These are phyloP conservation scores for Aegilops tauschii DNA, from an alignment of 176 grass and related monocot genomes.

Conservation along the genomic window DNA sequence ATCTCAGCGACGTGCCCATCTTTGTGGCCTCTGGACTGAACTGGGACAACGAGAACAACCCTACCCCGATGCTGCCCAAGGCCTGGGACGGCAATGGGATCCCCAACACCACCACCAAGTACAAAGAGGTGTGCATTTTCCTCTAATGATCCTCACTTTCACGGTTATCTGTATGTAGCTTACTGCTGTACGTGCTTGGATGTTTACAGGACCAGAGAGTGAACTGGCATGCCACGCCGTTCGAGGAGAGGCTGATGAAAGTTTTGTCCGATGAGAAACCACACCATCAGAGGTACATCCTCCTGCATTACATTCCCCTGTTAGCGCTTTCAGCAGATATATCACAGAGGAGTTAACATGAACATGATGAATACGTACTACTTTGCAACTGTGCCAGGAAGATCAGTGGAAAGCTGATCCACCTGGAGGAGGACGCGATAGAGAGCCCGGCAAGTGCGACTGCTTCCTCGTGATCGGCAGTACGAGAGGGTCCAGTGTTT, in stretches of 20 bases:
- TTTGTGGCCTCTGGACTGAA: constrained; percentile 39
- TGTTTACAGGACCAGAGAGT: constrained; percentile 65
- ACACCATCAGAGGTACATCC: constrained; percentile 57
- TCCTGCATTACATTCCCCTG: neutral
- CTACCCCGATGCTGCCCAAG: constrained; percentile 38
- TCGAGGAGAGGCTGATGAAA: constrained; percentile 85
- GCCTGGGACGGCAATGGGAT: constrained; percentile 73
- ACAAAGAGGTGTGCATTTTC: constrained; percentile 52
- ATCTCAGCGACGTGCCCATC: constrained; percentile 40
- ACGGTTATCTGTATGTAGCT: neutral
- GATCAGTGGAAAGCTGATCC: constrained; percentile 44
- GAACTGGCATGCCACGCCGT: constrained; percentile 77
- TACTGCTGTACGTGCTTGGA: neutral
- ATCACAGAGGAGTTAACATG: neutral
- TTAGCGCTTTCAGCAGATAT: neutral
- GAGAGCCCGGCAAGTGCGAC: neutral
- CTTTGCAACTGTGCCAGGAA: constrained; percentile 13
- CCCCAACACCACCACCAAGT: constrained; percentile 82
- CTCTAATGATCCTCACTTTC: too few species aligned
- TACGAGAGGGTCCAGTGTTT: neutral
- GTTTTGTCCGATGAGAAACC: constrained; percentile 72
- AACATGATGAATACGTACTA: neutral
- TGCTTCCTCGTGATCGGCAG: neutral
- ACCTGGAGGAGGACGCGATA: constrained; percentile 28
- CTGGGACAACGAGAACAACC: constrained; percentile 34